phyloP scores from a whole-genome alignment of 164 flowering plant genomes.

The Umbilicus rupestris region DNA sequence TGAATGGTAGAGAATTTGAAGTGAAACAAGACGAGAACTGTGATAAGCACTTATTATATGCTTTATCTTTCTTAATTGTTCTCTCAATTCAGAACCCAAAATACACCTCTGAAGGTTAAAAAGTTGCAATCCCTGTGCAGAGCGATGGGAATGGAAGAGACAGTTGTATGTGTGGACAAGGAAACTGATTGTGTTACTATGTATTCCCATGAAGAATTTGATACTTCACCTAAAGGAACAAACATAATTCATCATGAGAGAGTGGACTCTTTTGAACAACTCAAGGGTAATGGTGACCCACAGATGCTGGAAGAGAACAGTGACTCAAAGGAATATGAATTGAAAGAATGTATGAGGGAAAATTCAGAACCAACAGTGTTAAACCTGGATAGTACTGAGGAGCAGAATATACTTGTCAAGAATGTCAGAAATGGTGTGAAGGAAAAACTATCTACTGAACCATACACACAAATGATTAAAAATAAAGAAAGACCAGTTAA shows the following conservation, averaged over 20 bases:
- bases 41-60: neutral
- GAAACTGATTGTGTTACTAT: constrained; percentile 24
- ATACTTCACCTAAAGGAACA: constrained; percentile 16
- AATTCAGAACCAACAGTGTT: constrained; percentile 12
- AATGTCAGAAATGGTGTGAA: constrained; percentile 12
- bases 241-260: constrained; percentile 10
- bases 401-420: constrained; percentile 11
- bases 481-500: constrained; percentile 15
- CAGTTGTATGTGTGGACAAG: constrained; percentile 37
- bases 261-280: constrained; percentile 17
- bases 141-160: constrained; percentile 33
- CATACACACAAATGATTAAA: constrained; percentile 12
- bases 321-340: constrained; percentile 33
- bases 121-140: constrained; percentile 16
- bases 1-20: too few relatives aligned
- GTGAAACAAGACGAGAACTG: too few relatives aligned
- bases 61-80: neutral
- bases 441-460: constrained; percentile 12
- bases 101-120: neutral
- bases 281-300: constrained; percentile 15
- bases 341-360: constrained; percentile 29
- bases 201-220: constrained; percentile 22
- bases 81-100: neutral
- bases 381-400: constrained; percentile 13
- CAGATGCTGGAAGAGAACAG: constrained; percentile 17